Conservation (phyloP, 495 filamentous ascomycete genomes). For the Tuber melanosporum region DNA sequence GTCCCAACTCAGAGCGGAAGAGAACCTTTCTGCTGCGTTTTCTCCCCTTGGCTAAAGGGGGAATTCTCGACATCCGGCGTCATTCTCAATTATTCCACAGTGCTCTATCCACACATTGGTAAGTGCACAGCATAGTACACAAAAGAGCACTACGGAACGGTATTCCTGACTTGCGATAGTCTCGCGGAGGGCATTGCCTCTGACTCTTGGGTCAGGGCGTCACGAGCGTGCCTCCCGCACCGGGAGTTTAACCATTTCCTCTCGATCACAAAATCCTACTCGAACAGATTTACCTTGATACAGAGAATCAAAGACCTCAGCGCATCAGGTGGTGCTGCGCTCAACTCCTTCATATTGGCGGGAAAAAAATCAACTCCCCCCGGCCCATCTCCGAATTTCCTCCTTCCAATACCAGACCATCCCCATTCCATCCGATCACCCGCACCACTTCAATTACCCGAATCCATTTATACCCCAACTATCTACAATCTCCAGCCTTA, state of each 20-base stretch:
- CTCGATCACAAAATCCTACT: background rate
- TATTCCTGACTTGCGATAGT: background rate
- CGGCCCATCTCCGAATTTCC: background rate
- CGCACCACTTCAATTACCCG: conserved; percentile 1
- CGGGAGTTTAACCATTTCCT: background rate
- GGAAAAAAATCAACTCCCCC: background rate
- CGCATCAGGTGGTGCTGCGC: background rate
- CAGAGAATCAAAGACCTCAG: background rate
- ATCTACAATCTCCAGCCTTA: conserved; percentile 2
- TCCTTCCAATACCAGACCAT: background rate
- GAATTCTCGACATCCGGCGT: too few relatives aligned
- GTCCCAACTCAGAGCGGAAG: too few relatives aligned
- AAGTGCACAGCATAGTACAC: background rate
- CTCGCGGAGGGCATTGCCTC: background rate
- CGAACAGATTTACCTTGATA: background rate
- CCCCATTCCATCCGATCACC: background rate
- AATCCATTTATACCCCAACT: background rate
- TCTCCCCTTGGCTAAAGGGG: too few relatives aligned
- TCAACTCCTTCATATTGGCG: background rate
- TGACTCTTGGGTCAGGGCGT: background rate
- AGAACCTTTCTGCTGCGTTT: too few relatives aligned
- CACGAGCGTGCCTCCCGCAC: background rate
- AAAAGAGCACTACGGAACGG: background rate
- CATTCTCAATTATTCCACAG: too few relatives aligned
- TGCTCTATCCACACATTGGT: background rate